Base-by-base conservation (phyloP, 331 rosid genomes). In the Quercus lobata region DNA sequence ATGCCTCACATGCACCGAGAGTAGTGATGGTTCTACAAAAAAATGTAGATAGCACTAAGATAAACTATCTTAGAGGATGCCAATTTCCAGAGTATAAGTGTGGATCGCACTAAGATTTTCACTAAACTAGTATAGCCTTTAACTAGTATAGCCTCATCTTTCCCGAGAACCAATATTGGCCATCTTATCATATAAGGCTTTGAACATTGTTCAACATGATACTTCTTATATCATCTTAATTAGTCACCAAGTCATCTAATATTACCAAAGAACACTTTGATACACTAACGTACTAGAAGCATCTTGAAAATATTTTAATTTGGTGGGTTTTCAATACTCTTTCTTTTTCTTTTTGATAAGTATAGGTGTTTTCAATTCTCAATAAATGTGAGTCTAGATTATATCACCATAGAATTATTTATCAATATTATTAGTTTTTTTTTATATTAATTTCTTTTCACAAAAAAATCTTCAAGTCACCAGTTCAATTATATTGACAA, bases 401-500 rank as follows among this genome's bases (percentile, higher is more conserved):
- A 85, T 55, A 53, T 73, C 29, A 72, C 35, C 69, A 63, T 77
- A 81, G 2, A 16, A 57, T 69, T 63, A 74, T 68, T 76, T 61
- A 81, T 63, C 66, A 75, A 56, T 58, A 78, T 62, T 78, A 81
- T 21, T 61, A 83, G 61, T 34, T 34, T 34, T 34, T 34, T 34
- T 34, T 34, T 5, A 58, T 68, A 58, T 77, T 17, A 49, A 81
- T 72, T 78, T 29, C 60, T 15, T 21, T 70, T 18, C 61, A 60
- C 60, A 58, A 29, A 62, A 65, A 84, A 74, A 34, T 34, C 37
- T 73, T 10, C 76, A 74, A 81, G 79, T 65, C 75, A 93, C 99
- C 99, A 90, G 83, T 95, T 89, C 78, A 95, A 85, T 56, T 98
- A 93, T 83, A 95, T 80, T 5, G 98, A 91, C 81, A 95, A 80